A percentile compares a stretch with the other conserved stretches of the same genome.
These are phyloP conservation scores for Flaveria ramosissima DNA, from an alignment of 129 eudicot genomes.

Conservation along the genomic window DNA sequence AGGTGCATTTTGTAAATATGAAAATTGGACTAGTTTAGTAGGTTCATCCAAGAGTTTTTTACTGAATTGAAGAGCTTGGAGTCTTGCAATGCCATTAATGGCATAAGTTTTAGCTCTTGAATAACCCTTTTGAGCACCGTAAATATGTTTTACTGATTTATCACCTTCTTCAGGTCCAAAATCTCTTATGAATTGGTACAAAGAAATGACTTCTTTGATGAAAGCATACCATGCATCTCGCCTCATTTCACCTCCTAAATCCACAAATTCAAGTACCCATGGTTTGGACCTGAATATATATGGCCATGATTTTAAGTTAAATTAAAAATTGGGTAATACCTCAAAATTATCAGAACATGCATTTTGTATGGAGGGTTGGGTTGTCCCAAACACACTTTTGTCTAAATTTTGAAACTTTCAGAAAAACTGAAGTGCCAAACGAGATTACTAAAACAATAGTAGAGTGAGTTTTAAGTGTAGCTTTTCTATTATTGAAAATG, in stretches of 20 bases:
- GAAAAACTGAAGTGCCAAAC: not conserved
- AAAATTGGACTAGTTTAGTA: conserved; percentile 71
- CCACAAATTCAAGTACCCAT: conserved; percentile 85
- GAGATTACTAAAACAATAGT: no score
- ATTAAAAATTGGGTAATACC: not conserved
- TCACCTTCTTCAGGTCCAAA: conserved; percentile 82
- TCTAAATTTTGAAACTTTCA: not conserved
- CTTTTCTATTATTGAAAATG: no score
- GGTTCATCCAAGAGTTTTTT: conserved; percentile 79
- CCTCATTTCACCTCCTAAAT: conserved; percentile 93
- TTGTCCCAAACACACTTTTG: not conserved
- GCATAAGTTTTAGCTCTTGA: conserved; percentile 59
- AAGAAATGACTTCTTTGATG: conserved; percentile 67
- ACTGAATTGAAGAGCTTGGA: conserved; percentile 83
- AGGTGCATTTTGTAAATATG: conserved; percentile 74
- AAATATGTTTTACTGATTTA: conserved; percentile 52
- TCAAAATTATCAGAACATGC: not conserved
- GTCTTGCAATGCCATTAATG: conserved; percentile 69
- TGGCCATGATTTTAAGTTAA: conserved; percentile 15
- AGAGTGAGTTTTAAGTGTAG: no score
- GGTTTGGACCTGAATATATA: conserved; percentile 36
- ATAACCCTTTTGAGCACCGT: conserved; percentile 83
- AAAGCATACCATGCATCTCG: conserved; percentile 94
- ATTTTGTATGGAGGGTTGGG: not conserved
- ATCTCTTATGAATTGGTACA: conserved; percentile 73